Base-by-base conservation (phyloP, 495 filamentous ascomycete species). In the Penicillium bialowiezense region DNA sequence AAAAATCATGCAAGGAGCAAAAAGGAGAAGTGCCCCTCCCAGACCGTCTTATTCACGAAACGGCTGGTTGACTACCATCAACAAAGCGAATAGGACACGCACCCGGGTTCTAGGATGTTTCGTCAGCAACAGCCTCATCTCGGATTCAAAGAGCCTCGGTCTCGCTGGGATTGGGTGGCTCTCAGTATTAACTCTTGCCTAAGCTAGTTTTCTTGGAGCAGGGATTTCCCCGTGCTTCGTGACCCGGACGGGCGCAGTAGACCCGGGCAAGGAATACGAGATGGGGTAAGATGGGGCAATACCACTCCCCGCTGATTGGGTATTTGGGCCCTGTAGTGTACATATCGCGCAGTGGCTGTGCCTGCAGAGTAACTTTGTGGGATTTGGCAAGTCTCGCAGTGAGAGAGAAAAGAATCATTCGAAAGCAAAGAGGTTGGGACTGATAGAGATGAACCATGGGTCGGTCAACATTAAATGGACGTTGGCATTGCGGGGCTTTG, bases 51-150 rank as follows among this genome's bases (percentile, higher is more conserved):
- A 48, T 48, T 21, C 44, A 18, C 35, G 5, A 28, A 32, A 23
- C 7, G 13, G 10, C 13, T 23, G 0, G 31, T 39, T 21, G 34
- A 8, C 15, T 17, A 32, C 38, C 23, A n/a, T 20, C 6, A 32
- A 41, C 23, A 54, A 39, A 18, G 35, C 13, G 20, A 49, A 28
- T 28, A 50, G 34, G 40, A 21, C 13, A 26, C 29, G 21, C n/a
- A 33, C 45, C 51, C 13, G 40, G 51, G 44, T 18, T 32, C 29
- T 32, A 28, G 2, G 19, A n/a, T 35, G 10, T 24, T 50, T 58
- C 31, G 54, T 61, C 58, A 58, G 58, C 54, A 51, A 31, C 24
- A 60, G 54, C 58, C 58, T 57, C 58, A 54, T 54, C 19, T 50
- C 18, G 24, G 8, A n/a, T 21, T 34, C 35, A 3, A 14, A 6